These are phyloP conservation scores for Colletotrichum godetiae DNA, from an alignment of 2,329 filamentous ascomycete genomes.

Conservation along the genomic window DNA sequence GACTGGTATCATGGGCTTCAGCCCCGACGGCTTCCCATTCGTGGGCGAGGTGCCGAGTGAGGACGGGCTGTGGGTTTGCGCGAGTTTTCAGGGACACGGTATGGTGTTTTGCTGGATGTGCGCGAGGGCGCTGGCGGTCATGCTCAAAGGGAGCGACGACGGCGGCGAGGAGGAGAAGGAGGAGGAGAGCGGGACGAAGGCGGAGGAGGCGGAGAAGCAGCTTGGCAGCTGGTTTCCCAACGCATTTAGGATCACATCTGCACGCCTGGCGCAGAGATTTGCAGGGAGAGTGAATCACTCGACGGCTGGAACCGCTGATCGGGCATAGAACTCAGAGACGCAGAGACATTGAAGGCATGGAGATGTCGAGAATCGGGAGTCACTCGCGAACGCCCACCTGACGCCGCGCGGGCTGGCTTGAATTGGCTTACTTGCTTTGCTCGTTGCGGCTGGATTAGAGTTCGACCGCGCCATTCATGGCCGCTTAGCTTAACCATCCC, in stretches of 20 bases:
- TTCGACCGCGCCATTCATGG: constrained; percentile 18
- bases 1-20: constrained; percentile 69
- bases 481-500: constrained; percentile 32
- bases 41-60: constrained; percentile 60
- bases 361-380: neutral
- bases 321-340: neutral
- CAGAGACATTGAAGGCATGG: neutral
- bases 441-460: constrained; percentile 11
- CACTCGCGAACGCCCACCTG: neutral
- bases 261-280: constrained; percentile 50
- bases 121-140: constrained; percentile 65
- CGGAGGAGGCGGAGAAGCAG: constrained; percentile 16
- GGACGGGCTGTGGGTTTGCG: constrained; percentile 64
- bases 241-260: constrained; percentile 58
- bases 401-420: neutral
- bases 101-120: constrained; percentile 74
- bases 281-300: constrained; percentile 11
- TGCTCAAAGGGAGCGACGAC: constrained; percentile 56
- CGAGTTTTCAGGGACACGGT: constrained; percentile 74
- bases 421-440: neutral
- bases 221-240: constrained; percentile 63
- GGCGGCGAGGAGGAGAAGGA: constrained; percentile 41
- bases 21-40: constrained; percentile 62
- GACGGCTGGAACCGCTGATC: neutral
- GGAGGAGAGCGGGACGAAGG: constrained; percentile 34